Evolutionary conservation across 2,329 filamentous ascomycete genomes (phyloP), one percentile per base, ranked within the genome.

Genomic region (Sporothrix humicola): DNA sequence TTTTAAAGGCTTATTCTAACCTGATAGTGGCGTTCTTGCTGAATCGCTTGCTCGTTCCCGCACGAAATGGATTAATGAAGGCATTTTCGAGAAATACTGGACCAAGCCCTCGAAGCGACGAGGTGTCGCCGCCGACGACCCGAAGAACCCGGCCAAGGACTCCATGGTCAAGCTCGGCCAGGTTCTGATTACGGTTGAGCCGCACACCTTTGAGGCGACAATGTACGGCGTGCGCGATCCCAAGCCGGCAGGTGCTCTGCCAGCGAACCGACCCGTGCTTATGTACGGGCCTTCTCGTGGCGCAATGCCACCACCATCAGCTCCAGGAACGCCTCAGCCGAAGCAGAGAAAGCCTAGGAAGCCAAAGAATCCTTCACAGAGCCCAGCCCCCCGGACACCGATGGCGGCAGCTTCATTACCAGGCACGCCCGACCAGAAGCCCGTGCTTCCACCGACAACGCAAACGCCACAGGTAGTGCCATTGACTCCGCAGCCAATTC

Each of bases 21-120:
- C 72, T 75, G 70, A 76, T 68, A 94, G 93, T 81, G 92, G 91
- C 77, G 92, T 95, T 23, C 84, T 95, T 73, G 86, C 88, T 78
- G 91, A 94, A 77, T 93, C 93, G 1, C 85, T 96, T 37, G 83
- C 88, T 69, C 87, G 92, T 78, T 96, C 93, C 78, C 90, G 92
- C 74, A 86, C 90, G 73, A 89, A 87, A 86, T 94, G 92, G 92
- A 87, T 92, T 31, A 87, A 85, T 79, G 89, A 92, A 77, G 91
- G 91, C 44, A 86, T 94, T 66, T 93, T 94, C 77, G 90, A 93
- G 77, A 92, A 90, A 78, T 94, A 92, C 81, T 94, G 92, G 92
- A 88, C 90, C 9, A 94, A 94, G 79, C 91, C 92, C 2, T 84
- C 84, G 58, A 92, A 91, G 82, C 88, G 88, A 75, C 93, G 91